Evolutionary conservation across 352 stramenopile genomes (phyloP).

Genomic region (Phytopythium cucurbitacearum): DNA sequence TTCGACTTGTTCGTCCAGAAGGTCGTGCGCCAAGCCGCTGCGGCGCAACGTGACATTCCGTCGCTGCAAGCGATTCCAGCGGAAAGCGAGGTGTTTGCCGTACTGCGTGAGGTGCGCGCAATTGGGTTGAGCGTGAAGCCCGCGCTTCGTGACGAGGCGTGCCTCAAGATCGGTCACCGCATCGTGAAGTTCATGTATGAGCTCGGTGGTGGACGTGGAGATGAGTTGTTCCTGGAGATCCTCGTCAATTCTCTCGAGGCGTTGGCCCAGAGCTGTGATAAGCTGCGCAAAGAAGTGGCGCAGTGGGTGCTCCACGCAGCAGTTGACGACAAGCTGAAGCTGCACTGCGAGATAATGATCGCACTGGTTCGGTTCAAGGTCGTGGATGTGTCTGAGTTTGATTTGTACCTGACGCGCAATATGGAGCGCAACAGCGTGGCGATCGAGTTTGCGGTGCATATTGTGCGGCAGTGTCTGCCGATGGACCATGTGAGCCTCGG

Average conservation of each 20-base stretch:
- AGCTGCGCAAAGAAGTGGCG: constrained; percentile 92
- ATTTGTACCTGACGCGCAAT: constrained; percentile 93
- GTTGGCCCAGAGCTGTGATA: constrained; percentile 89
- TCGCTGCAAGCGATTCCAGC: constrained; percentile 60
- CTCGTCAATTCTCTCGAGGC: constrained; percentile 93
- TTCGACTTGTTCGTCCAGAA: constrained; percentile 89
- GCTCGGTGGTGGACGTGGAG: constrained; percentile 73
- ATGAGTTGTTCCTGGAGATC: constrained; percentile 94
- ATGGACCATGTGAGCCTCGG: constrained; percentile 91
- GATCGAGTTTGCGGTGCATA: constrained; percentile 96
- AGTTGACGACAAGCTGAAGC: constrained; percentile 93
- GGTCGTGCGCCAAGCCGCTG: constrained; percentile 66
- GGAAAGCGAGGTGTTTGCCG: constrained; percentile 82
- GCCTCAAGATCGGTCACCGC: constrained; percentile 94
- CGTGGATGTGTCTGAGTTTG: constrained; percentile 90
- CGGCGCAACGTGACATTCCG: constrained; percentile 71
- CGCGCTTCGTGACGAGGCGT: constrained; percentile 84
- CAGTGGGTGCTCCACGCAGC: constrained; percentile 93
- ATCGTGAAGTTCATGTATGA: constrained; percentile 99
- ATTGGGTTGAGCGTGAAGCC: constrained; percentile 75
- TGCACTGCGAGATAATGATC: constrained; percentile 95
- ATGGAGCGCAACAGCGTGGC: constrained; percentile 94
- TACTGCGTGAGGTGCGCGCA: constrained; percentile 75
- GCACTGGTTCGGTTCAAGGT: constrained; percentile 94
- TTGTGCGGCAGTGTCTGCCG: constrained; percentile 90